These are phyloP conservation scores for Articulospora tetracladia DNA, from an alignment of 495 filamentous ascomycete species.

Conservation along the genomic window DNA sequence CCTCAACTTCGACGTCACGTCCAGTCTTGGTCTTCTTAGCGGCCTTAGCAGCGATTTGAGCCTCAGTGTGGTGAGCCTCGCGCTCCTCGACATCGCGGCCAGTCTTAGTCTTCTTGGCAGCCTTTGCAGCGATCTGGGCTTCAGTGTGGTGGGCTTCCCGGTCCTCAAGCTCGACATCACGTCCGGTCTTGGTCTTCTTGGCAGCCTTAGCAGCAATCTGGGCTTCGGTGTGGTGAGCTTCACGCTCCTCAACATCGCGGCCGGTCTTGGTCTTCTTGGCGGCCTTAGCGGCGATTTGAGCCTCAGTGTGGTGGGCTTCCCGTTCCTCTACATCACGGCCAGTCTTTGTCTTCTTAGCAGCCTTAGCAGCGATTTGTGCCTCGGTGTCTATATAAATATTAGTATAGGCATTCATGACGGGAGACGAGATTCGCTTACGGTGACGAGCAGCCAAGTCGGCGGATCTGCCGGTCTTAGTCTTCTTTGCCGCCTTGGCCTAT, in stretches of 20 bases:
- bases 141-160: conserved; percentile 31
- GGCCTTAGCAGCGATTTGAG: conserved; percentile 14
- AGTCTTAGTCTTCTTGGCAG: conserved; percentile 12
- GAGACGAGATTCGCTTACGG: no score
- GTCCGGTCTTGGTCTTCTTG: conserved; percentile 7
- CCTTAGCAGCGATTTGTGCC: conserved; percentile 22
- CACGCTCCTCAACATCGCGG: conserved; percentile 15
- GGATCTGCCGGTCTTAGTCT: conserved; percentile 12
- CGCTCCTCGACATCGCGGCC: conserved; percentile 11
- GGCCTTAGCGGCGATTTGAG: conserved; percentile 21
- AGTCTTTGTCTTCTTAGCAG: conserved; percentile 9
- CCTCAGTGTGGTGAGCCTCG: conserved; percentile 14
- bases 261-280: conserved; percentile 10
- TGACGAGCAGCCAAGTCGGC: conserved; percentile 1
- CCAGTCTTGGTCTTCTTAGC: conserved; percentile 12
- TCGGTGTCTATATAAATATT: no score
- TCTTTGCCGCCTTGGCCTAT: conserved; percentile 12
- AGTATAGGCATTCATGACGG: no score
- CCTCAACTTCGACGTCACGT: conserved; percentile 16
- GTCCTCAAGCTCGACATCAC: conserved; percentile 6
- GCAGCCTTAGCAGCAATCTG: conserved; percentile 16
- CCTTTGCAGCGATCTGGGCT: conserved; percentile 14
- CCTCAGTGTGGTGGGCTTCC: conserved; percentile 25
- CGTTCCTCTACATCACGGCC: conserved; percentile 16
- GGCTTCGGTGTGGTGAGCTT: conserved; percentile 26